Conservation (phyloP, 352 stramenopile genomes). For the Globisporangium viniferum region DNA sequence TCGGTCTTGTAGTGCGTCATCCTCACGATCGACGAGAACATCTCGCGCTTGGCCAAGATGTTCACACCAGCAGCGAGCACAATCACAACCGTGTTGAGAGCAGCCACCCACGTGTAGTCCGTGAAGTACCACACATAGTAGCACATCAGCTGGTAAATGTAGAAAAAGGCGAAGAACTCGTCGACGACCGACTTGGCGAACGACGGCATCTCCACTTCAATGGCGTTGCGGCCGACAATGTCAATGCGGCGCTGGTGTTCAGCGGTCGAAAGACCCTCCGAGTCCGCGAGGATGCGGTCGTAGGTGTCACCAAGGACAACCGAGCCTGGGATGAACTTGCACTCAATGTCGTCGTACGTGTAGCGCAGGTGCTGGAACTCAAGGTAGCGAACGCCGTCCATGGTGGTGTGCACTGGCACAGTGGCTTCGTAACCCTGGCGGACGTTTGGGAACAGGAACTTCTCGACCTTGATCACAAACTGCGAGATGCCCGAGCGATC, state of each 20-base stretch:
- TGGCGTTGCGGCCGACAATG: conserved; percentile 56
- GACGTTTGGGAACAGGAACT: conserved; percentile 36
- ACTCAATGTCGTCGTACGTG: conserved; percentile 43
- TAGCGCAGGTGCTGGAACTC: conserved; percentile 70
- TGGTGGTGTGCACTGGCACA: conserved; percentile 35
- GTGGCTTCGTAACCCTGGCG: conserved; percentile 53
- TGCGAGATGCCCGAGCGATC: conserved; percentile 57
- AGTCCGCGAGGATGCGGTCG: conserved; percentile 43
- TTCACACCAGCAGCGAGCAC: conserved; percentile 50
- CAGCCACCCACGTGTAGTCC: conserved; percentile 54
- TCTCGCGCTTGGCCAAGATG: conserved; percentile 65
- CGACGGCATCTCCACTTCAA: conserved; percentile 63
- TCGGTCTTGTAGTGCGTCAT: conserved; percentile 69
- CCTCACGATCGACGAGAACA: conserved; percentile 46
- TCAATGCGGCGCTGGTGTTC: conserved; percentile 40
- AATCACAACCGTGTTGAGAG: conserved; percentile 64
- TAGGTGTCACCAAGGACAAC: conserved; percentile 46
- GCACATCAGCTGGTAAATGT: conserved; percentile 87
- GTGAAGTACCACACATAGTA: conserved; percentile 83
- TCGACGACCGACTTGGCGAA: conserved; percentile 45
- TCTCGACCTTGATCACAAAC: conserved; percentile 49
- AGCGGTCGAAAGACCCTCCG: conserved; percentile 35
- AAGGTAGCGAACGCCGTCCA: conserved; percentile 36
- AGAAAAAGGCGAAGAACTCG: conserved; percentile 72
- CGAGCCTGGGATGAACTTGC: conserved; percentile 47